Conservation (phyloP, 2,329 filamentous ascomycete genomes). For the Fusarium subglutinans region DNA sequence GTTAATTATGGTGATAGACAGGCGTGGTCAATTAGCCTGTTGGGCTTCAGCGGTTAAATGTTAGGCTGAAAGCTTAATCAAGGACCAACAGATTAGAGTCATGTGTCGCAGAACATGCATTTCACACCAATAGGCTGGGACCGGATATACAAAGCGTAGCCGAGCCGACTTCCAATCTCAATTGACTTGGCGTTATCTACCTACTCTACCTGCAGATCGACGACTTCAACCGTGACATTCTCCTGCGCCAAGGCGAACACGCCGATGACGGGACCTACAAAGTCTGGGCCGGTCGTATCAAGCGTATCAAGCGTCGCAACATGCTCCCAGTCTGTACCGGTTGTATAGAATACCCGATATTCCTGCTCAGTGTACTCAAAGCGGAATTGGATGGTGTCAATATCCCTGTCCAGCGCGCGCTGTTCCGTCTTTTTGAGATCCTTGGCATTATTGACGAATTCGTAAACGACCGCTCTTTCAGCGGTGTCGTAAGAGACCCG, state of each 20-base stretch:
- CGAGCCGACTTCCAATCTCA: background rate
- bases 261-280: conserved; percentile 19
- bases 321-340: background rate
- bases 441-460: background rate
- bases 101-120: background rate
- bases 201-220: conserved; percentile 8
- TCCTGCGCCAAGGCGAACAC: background rate
- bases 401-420: background rate
- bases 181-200: background rate
- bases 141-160: background rate
- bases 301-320: conserved; percentile 5
- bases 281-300: conserved; percentile 15
- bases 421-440: background rate
- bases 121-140: background rate
- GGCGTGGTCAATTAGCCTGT: background rate
- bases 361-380: conserved; percentile 8
- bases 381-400: background rate
- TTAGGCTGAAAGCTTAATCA: conserved; percentile 11
- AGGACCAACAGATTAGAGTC: conserved; percentile 5
- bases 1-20: background rate
- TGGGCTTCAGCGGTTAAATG: background rate
- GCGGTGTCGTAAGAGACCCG: background rate
- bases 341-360: background rate
- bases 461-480: background rate
- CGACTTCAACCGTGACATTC: background rate